A percentile compares a stretch with the other conserved stretches of the same genome.
phyloP scores from a whole-genome alignment of 768 basidiomycete species.

The Boletus coccyginus region DNA sequence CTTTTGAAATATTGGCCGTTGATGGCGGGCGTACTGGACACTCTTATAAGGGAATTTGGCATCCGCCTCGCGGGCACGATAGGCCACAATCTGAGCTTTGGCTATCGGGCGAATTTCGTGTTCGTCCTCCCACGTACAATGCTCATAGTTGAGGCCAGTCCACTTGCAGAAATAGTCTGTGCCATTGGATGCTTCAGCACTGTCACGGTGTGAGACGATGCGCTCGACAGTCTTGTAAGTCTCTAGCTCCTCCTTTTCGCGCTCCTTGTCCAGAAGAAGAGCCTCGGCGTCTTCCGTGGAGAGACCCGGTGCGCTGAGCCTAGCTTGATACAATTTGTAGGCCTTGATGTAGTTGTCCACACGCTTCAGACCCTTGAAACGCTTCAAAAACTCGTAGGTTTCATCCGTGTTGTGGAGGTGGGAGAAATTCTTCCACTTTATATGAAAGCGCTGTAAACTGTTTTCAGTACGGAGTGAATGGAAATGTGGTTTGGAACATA shows the following conservation, averaged over 20 bases:
- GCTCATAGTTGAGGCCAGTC: slow-evolving; percentile 88
- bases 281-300: slow-evolving; percentile 88
- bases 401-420: slow-evolving; percentile 99
- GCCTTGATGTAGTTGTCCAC: slow-evolving; percentile 99
- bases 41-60: slow-evolving; percentile 88
- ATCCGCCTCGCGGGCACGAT: slow-evolving; percentile 70
- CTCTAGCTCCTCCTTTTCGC: slow-evolving; percentile 89
- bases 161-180: slow-evolving; percentile 97
- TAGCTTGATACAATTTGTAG: slow-evolving; percentile 71
- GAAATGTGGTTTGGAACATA: slow-evolving; percentile 32
- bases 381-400: slow-evolving; percentile 92
- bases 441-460: slow-evolving; percentile 80
- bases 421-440: slow-evolving; percentile 99
- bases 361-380: slow-evolving; percentile 92
- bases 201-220: slow-evolving; percentile 76
- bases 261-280: slow-evolving; percentile 85
- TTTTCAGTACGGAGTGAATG: slow-evolving; percentile 3
- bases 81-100: slow-evolving; percentile 75
- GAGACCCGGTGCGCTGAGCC: slow-evolving; percentile 60
- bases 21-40: slow-evolving; percentile 55
- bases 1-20: slow-evolving; percentile 77
- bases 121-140: slow-evolving; percentile 92
- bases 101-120: slow-evolving; percentile 79
- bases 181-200: slow-evolving; percentile 42
- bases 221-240: slow-evolving; percentile 90